Percentiles rank a stretch among this genome's conserved stretches.
Conservation (phyloP, 1,284 basidiomycete species). For the Coniophora puteana region DNA sequence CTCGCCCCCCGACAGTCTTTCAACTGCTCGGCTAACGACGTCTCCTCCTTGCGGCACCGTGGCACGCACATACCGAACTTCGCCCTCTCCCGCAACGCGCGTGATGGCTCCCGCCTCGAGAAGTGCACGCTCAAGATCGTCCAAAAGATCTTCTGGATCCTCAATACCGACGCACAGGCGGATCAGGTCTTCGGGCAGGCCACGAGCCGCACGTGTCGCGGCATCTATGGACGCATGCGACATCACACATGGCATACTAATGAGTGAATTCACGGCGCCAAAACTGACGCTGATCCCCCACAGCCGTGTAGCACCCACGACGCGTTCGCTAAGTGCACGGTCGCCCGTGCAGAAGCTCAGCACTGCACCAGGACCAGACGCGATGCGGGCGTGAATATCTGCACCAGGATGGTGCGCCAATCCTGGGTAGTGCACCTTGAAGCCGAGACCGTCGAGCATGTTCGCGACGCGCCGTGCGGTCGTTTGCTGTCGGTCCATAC, state of each 20-base stretch:
- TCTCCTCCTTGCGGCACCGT: slow-evolving; percentile 33
- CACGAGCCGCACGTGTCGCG: slow-evolving; percentile 87
- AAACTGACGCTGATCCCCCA: slow-evolving; percentile 99
- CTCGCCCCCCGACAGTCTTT: slow-evolving; percentile 5
- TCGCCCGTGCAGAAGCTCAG: slow-evolving; percentile 94
- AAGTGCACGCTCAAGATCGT: slow-evolving; percentile 92
- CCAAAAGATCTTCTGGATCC: slow-evolving; percentile 88
- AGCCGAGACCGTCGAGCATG: slow-evolving; percentile 86
- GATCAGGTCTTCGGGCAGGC: slow-evolving; percentile 96
- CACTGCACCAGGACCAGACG: slow-evolving; percentile 90
- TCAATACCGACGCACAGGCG: slow-evolving; percentile 98
- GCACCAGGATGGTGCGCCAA: slow-evolving; percentile 80
- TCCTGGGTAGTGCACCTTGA: slow-evolving; percentile 94
- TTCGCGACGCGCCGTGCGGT: slow-evolving; percentile 84
- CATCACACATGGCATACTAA: slow-evolving; percentile 99
- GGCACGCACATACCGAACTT: slow-evolving; percentile 49
- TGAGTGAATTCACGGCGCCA: slow-evolving; percentile 96
- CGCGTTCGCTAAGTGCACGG: slow-evolving; percentile 86
- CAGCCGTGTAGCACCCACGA: slow-evolving; percentile 88
- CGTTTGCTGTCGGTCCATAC: slow-evolving; percentile 93
- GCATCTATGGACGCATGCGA: slow-evolving; percentile 99
- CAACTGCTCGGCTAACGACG: slow-evolving; percentile 41
- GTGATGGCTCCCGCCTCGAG: slow-evolving; percentile 88
- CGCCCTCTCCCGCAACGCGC: slow-evolving; percentile 35
- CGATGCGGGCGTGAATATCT: slow-evolving; percentile 86